A percentile compares a stretch with the other conserved stretches of the same genome.
Conservation (phyloP, 2,329 filamentous ascomycete genomes). For the Xylariaceae sp. region DNA sequence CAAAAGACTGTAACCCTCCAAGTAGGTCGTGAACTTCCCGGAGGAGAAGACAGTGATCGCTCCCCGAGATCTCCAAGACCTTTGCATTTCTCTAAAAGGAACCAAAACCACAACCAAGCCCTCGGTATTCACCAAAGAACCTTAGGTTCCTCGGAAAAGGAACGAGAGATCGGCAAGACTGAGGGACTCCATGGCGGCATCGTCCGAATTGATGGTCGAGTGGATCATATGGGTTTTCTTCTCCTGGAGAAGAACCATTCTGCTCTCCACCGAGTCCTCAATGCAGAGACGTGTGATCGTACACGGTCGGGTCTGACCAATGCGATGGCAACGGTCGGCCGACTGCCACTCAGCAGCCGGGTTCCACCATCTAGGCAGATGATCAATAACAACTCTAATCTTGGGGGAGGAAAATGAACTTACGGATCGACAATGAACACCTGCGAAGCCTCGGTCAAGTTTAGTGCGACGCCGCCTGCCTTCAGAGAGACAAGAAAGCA, state of each 20-base stretch:
- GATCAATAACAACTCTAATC: constrained; percentile 15
- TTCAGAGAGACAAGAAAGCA: constrained; percentile 96
- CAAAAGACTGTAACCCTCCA: neutral
- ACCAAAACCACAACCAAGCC: neutral
- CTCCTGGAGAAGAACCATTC: constrained; percentile 95
- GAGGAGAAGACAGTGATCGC: neutral
- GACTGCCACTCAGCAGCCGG: constrained; percentile 99
- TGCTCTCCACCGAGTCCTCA: constrained; percentile 93
- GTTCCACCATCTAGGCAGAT: constrained; percentile 84
- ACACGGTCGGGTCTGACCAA: constrained; percentile 92
- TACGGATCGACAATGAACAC: constrained; percentile 97
- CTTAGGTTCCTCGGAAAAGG: constrained; percentile 76
- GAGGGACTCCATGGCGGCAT: constrained; percentile 87
- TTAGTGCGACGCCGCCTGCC: constrained; percentile 92
- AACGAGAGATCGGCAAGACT: constrained; percentile 95
- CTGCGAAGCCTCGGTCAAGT: constrained; percentile 90
- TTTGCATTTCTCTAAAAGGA: neutral
- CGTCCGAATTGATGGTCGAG: constrained; percentile 93
- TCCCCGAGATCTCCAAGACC: neutral
- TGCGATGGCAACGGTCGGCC: constrained; percentile 91
- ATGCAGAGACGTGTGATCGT: constrained; percentile 94
- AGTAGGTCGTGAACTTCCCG: neutral
- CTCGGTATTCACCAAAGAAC: neutral
- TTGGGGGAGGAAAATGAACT: constrained; percentile 47
- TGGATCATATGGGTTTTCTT: constrained; percentile 99